These are phyloP conservation scores for Pistacia vera DNA, from an alignment of 345 rosid genomes.

Conservation along the genomic window DNA sequence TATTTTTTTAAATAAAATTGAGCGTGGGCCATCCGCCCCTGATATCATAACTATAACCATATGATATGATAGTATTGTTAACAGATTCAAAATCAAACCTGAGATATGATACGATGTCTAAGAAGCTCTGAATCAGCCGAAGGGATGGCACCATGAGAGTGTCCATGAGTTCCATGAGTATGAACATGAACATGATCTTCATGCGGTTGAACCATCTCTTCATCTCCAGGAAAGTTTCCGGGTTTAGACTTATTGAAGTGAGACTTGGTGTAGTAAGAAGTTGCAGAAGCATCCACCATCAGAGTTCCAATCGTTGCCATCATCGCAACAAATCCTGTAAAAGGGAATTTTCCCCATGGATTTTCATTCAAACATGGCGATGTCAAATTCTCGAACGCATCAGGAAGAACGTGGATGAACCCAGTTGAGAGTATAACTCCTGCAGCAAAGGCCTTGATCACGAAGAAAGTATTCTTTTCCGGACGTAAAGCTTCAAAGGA, in stretches of 20 bases:
- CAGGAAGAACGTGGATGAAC: conserved; percentile 56
- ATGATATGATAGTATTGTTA: background rate
- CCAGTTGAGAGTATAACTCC: conserved; percentile 59
- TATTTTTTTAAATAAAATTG: too few species aligned
- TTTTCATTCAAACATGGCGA: conserved; percentile 43
- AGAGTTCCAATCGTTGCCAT: conserved; percentile 40
- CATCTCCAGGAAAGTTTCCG: conserved; percentile 20
- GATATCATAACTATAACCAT: too few species aligned
- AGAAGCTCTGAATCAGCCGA: conserved; percentile 33
- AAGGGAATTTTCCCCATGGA: conserved; percentile 54
- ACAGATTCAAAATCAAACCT: conserved; percentile 17
- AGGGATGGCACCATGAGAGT: conserved; percentile 28
- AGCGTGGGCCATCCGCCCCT: too few species aligned
- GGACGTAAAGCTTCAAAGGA: conserved; percentile 38
- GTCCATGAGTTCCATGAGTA: conserved; percentile 44
- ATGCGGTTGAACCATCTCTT: conserved; percentile 7
- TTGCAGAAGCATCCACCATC: conserved; percentile 54
- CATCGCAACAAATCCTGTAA: conserved; percentile 57
- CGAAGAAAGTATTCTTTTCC: conserved; percentile 40
- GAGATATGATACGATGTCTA: conserved; percentile 50
- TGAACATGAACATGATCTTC: conserved; percentile 19
- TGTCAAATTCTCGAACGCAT: conserved; percentile 46
- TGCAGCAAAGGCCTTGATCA: conserved; percentile 55
- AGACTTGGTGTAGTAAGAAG: conserved; percentile 33
- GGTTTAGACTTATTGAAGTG: background rate